These are phyloP conservation scores for Eragrostis tef DNA, from an alignment of 202 grass and related monocot genomes.

Conservation along the genomic window DNA sequence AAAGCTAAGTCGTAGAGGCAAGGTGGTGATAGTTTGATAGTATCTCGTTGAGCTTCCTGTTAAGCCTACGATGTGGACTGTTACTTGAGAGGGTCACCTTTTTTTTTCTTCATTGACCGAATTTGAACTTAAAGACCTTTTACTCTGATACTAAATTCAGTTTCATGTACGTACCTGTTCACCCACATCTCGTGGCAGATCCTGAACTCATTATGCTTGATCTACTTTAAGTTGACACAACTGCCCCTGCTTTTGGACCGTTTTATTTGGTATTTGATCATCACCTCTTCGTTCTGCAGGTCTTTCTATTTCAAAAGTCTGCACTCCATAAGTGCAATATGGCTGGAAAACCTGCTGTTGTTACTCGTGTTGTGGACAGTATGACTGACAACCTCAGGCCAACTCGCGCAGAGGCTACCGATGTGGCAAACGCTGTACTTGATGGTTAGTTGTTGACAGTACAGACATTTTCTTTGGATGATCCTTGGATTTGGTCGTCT, in stretches of 20 bases:
- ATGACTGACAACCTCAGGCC: constrained; percentile 99
- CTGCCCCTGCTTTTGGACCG: not conserved
- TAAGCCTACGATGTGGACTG: not conserved
- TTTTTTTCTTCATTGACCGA: not conserved
- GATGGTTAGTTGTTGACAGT: constrained; percentile 57
- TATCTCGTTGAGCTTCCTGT: not conserved
- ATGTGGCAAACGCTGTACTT: constrained; percentile 98
- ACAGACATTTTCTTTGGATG: not conserved
- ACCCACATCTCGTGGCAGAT: not conserved
- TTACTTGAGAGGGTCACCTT: not conserved
- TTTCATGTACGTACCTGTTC: not conserved
- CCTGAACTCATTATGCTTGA: not conserved
- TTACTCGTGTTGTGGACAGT: constrained; percentile 98
- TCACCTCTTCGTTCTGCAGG: constrained; percentile 53
- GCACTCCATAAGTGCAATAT: constrained; percentile 97
- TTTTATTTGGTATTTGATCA: constrained; percentile 32
- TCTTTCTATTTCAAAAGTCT: constrained; percentile 95
- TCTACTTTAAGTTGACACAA: not conserved
- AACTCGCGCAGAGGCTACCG: constrained; percentile 94
- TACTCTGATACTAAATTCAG: not conserved
- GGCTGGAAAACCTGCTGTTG: constrained; percentile 93
- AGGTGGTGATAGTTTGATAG: not conserved
- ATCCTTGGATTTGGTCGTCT: constrained; percentile 1
- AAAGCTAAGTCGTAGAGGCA: not conserved
- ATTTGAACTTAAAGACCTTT: not conserved